Base-by-base conservation (phyloP, 768 basidiomycete genomes). In the Boletus vinaceobasis region DNA sequence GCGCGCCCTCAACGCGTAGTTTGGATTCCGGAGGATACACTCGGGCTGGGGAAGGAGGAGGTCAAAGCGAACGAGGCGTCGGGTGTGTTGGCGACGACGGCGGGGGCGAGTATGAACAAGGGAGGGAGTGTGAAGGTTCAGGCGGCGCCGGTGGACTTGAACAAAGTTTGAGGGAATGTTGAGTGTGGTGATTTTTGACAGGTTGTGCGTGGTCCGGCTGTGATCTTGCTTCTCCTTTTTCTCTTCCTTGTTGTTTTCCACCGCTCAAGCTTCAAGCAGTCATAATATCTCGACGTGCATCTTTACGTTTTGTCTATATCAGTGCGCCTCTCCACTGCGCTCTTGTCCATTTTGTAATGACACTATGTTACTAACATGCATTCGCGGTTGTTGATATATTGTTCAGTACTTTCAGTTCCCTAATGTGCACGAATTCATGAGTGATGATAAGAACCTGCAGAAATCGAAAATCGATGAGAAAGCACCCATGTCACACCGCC, bases 1-100 rank as follows among this genome's bases (percentile, higher is more conserved):
- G 82, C 75, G 57, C 72, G 83, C 48, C 83, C 88, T 44, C 90
- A 93, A 72, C 78, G 86, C 58, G 77, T 83, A 5, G 74, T 98
- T 32, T 98, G 96, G 96, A 70, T 98, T 50, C 91, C 96, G 21
- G 71, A 74, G 37, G 96, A 98, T 67, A 61, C 71, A 7, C 59
- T 60, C 21, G 68, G 67, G n/a, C 32, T 93, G 50, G 82, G 78
- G 1, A 71, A 75, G 36, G 81, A 81, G 56, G 90, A 91, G 74
- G 83, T 80, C 59, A 66, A 73, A 57, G 81, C 71, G 58, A 85
- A 85, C 67, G 65, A 62, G 56, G 76, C 74, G 29, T 70, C 66
- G 5, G 85, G 83, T 3, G 79, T 92, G 29, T 65, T 74, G 55
- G 81, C 77, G 21, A 80, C 76, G 27, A 69, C 68, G 35, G 66